Evolutionary conservation across 371 early-diverging fungal species (phyloP).

Genomic region (Lichtheimia hyalospora): DNA sequence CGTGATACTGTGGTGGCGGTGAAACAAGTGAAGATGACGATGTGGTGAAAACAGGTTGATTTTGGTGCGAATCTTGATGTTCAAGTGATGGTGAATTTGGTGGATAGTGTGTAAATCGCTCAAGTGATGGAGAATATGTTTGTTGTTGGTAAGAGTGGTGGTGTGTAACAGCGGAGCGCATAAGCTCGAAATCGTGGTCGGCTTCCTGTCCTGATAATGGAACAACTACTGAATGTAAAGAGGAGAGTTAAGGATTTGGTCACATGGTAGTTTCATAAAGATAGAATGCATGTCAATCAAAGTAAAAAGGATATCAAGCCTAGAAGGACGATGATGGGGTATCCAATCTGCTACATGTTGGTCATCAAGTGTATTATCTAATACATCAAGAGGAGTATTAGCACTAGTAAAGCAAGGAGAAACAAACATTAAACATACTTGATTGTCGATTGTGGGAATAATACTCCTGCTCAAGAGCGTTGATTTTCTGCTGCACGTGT

Average conservation of each 20-base stretch:
- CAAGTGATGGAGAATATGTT: neutral
- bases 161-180: conserved; percentile 15
- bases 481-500: conserved; percentile 26
- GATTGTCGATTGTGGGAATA: conserved; percentile 13
- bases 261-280: neutral
- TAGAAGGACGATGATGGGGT: conserved; percentile 26
- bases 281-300: neutral
- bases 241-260: conserved; percentile 2
- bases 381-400: too few relatives aligned
- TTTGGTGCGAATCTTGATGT: neutral
- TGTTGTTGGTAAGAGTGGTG: conserved; percentile 6
- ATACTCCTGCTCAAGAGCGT: conserved; percentile 25
- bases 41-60: neutral
- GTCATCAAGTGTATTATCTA: conserved; percentile 26
- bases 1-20: conserved; percentile 1
- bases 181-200: conserved; percentile 11
- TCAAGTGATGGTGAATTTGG: neutral
- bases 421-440: too few relatives aligned
- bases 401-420: too few relatives aligned
- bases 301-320: conserved; percentile 29
- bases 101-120: neutral
- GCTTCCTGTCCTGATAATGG: conserved; percentile 17
- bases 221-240: conserved; percentile 17
- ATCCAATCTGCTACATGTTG: conserved; percentile 32
- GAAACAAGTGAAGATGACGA: conserved; percentile 2